Conservation (phyloP, 371 early-diverging fungal species). For the Capillidium rhysosporum region DNA sequence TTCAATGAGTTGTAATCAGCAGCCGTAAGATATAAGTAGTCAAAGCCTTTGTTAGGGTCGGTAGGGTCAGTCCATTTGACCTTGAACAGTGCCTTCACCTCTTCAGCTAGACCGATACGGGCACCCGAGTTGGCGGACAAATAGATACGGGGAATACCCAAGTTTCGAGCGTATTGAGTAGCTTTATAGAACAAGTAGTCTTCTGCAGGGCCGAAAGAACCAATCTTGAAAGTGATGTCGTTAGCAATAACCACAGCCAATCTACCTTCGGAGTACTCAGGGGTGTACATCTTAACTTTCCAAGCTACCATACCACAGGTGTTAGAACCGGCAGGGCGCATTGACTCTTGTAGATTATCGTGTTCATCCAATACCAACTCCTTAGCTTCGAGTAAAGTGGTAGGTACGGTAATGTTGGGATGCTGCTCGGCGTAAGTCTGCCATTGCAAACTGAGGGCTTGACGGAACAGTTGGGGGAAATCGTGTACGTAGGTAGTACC, state of each 20-base stretch:
- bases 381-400: constrained; percentile 44
- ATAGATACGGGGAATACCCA: constrained; percentile 88
- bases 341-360: constrained; percentile 49
- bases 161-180: constrained; percentile 62
- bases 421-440: constrained; percentile 32
- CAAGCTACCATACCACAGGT: constrained; percentile 94
- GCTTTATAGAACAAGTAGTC: constrained; percentile 84
- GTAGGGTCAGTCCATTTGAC: constrained; percentile 65
- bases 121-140: constrained; percentile 98
- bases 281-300: constrained; percentile 74
- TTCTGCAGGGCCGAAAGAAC: constrained; percentile 93
- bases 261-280: constrained; percentile 84
- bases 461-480: constrained; percentile 89
- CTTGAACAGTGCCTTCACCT: constrained; percentile 64
- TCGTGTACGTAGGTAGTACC: constrained; percentile 97
- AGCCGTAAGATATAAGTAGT: constrained; percentile 77
- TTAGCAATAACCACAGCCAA: constrained; percentile 87
- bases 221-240: constrained; percentile 93
- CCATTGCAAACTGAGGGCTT: constrained; percentile 60
- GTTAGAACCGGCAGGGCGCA: constrained; percentile 78
- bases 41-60: constrained; percentile 71
- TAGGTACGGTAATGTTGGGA: constrained; percentile 35
- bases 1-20: constrained; percentile 42
- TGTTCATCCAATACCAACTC: constrained; percentile 80
- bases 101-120: constrained; percentile 94